Evolutionary conservation across 2,329 filamentous ascomycete species (phyloP).

Genomic region (Akanthomyces uredinophilus): DNA sequence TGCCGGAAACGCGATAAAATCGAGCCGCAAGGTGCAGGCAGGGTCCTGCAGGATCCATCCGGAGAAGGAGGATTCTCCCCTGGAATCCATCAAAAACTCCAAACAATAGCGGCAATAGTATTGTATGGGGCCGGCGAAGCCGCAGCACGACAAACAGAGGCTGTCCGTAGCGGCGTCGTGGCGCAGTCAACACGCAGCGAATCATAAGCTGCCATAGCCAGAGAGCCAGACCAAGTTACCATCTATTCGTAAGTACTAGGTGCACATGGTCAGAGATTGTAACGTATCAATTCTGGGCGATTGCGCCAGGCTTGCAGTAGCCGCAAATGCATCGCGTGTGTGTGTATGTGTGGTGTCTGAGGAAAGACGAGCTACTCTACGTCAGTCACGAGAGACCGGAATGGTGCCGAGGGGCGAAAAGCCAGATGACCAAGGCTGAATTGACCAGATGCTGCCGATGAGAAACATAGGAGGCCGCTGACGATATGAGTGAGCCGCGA

Average conservation of each 20-base stretch:
- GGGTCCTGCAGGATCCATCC: background rate
- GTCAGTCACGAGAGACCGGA: background rate
- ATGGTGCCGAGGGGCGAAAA: background rate
- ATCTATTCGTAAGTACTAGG: no score
- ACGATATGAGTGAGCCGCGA: background rate
- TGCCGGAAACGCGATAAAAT: background rate
- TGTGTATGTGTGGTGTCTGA: background rate
- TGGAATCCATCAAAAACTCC: background rate
- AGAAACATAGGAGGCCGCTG: background rate
- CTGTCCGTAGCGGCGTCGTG: background rate
- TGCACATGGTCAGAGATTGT: background rate
- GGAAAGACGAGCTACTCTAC: background rate
- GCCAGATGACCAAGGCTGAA: background rate
- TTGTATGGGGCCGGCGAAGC: constrained; percentile 1
- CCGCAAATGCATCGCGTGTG: background rate
- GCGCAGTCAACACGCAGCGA: background rate
- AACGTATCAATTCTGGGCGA: background rate
- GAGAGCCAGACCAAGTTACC: no score
- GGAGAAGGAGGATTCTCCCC: background rate
- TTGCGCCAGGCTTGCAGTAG: background rate
- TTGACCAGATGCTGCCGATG: background rate
- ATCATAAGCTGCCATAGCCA: no score
- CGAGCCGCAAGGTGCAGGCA: background rate
- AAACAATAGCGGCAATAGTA: background rate
- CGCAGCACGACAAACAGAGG: background rate